Percentiles rank a stretch among this genome's conserved stretches.
phyloP scores from a whole-genome alignment of 306 rosid genomes.

The Quercus ilex region DNA sequence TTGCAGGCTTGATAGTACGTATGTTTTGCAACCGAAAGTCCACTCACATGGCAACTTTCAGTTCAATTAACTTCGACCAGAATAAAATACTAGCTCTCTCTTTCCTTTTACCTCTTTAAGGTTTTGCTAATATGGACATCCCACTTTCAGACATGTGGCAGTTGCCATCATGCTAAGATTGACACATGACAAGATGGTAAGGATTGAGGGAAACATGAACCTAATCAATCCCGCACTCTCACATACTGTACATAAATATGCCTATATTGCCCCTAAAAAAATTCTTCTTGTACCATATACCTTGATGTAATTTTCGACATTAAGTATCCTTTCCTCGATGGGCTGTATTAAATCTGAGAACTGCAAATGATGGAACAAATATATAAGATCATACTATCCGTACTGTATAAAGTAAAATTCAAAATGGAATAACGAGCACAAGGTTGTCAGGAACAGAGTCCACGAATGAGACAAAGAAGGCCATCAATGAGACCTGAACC shows the following conservation, averaged over 20 bases:
- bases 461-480: neutral
- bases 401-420: neutral
- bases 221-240: neutral
- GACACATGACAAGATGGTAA: neutral
- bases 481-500: neutral
- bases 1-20: neutral
- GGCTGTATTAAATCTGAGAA: constrained; percentile 76
- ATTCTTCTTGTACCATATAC: constrained; percentile 28
- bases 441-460: neutral
- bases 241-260: neutral
- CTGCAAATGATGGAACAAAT: constrained; percentile 42
- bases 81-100: neutral
- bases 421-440: neutral
- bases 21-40: neutral
- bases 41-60: neutral
- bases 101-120: neutral
- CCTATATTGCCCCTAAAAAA: neutral
- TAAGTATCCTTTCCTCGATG: constrained; percentile 61
- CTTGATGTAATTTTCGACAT: constrained; percentile 72
- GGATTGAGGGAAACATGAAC: neutral
- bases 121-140: neutral
- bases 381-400: neutral
- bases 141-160: constrained; percentile 11
- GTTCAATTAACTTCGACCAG: neutral
- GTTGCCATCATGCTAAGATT: constrained; percentile 8